Evolutionary conservation across 148 eudicot genomes (phyloP).

Genomic region (Drosera capensis): DNA sequence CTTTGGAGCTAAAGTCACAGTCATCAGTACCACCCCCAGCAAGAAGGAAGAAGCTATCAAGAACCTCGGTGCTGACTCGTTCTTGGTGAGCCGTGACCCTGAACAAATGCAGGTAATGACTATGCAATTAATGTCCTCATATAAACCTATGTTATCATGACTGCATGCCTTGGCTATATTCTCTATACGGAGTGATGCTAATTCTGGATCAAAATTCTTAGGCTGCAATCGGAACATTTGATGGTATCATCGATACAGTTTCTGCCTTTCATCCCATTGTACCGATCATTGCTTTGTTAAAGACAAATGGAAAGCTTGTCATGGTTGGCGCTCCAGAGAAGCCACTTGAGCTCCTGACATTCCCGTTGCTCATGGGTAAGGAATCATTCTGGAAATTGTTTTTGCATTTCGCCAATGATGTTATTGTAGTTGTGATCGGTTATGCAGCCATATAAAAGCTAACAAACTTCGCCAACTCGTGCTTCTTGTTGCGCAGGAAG

Average conservation of each 20-base stretch:
- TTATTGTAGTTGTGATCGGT: background rate
- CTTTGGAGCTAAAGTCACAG: conserved; percentile 57
- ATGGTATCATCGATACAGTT: conserved; percentile 56
- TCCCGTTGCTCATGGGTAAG: conserved; percentile 39
- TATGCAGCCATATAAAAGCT: background rate
- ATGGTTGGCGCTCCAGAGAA: conserved; percentile 41
- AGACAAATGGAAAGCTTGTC: conserved; percentile 45
- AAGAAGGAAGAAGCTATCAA: conserved; percentile 46
- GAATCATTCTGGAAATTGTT: background rate
- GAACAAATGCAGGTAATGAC: conserved; percentile 31
- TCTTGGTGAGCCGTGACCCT: conserved; percentile 44
- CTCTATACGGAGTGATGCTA: background rate
- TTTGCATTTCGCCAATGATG: background rate
- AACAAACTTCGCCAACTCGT: background rate
- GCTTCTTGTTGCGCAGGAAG: conserved; percentile 6
- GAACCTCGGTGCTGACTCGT: conserved; percentile 52
- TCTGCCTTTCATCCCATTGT: conserved; percentile 43
- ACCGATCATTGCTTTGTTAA: conserved; percentile 45
- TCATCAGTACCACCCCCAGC: conserved; percentile 39
- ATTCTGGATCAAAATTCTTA: conserved; percentile 15
- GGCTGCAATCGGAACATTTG: conserved; percentile 52
- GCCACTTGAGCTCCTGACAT: conserved; percentile 44
- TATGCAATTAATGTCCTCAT: background rate
- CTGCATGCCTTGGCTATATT: background rate
- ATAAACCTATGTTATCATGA: background rate